Evolutionary conservation across 2,329 filamentous ascomycete species (phyloP).

Genomic region (Fusarium udum): DNA sequence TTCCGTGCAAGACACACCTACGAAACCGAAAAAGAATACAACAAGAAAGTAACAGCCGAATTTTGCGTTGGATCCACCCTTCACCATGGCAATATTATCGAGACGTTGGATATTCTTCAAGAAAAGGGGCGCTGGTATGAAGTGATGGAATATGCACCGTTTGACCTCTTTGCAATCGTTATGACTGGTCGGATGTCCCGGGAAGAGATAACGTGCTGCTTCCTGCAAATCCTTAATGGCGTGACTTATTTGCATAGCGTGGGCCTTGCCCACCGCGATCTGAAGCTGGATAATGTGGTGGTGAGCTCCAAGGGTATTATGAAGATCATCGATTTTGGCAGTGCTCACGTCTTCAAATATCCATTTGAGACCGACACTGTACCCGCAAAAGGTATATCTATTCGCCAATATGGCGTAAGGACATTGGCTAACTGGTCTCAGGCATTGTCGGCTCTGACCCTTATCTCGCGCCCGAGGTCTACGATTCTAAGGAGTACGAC

Average conservation of each 20-base stretch:
- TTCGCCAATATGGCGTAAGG: not conserved
- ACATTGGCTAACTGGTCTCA: slow-evolving; percentile 40
- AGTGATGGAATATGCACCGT: slow-evolving; percentile 99
- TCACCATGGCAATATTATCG: slow-evolving; percentile 97
- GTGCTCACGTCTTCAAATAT: slow-evolving; percentile 95
- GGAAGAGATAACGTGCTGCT: slow-evolving; percentile 89
- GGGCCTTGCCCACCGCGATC: slow-evolving; percentile 91
- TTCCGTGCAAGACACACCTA: slow-evolving; percentile 92
- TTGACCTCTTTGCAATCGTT: slow-evolving; percentile 94
- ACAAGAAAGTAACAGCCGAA: slow-evolving; percentile 97
- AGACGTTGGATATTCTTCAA: slow-evolving; percentile 95
- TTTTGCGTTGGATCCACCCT: slow-evolving; percentile 98
- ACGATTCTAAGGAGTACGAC: slow-evolving; percentile 92
- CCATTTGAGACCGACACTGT: slow-evolving; percentile 82
- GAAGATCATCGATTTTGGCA: slow-evolving; percentile 99
- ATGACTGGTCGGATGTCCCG: slow-evolving; percentile 98
- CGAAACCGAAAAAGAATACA: slow-evolving; percentile 94
- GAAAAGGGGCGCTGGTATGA: slow-evolving; percentile 97
- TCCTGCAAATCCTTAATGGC: slow-evolving; percentile 92
- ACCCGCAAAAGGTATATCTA: slow-evolving; percentile 49
- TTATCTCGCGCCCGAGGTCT: slow-evolving; percentile 96
- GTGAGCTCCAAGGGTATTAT: slow-evolving; percentile 97
- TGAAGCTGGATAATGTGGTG: slow-evolving; percentile 98
- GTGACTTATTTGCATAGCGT: slow-evolving; percentile 95
- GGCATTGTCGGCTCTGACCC: slow-evolving; percentile 85